Conservation (phyloP, 2,329 filamentous ascomycete species). For the Fusarium metavorans region DNA sequence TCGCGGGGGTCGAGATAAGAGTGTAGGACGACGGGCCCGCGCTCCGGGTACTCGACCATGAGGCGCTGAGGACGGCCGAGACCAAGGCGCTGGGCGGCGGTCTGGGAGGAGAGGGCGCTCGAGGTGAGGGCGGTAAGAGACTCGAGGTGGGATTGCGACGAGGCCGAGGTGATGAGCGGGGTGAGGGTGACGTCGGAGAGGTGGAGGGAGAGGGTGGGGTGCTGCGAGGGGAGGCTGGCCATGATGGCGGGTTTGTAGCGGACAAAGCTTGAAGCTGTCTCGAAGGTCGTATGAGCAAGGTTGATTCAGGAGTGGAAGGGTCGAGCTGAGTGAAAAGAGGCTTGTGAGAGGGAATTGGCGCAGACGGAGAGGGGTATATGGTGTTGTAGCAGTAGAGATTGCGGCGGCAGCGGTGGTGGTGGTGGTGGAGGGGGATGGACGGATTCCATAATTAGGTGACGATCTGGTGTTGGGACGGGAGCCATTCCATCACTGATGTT, state of each 20-base stretch:
- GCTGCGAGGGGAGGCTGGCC: conserved; percentile 58
- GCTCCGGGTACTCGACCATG: conserved; percentile 66
- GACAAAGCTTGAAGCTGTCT: conserved; percentile 15
- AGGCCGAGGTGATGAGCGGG: conserved; percentile 67
- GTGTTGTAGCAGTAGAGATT: conserved; percentile 14
- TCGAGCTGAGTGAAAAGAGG: not conserved
- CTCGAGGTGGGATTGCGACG: conserved; percentile 57
- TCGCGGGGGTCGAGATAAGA: conserved; percentile 60
- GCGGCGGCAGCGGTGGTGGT: not conserved
- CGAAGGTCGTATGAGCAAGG: not conserved
- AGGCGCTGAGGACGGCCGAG: conserved; percentile 67
- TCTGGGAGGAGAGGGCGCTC: conserved; percentile 65
- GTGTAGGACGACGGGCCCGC: conserved; percentile 57
- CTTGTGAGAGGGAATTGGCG: conserved; percentile 8
- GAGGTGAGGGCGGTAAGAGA: conserved; percentile 66
- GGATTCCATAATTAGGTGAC: conserved; percentile 25
- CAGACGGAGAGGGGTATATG: conserved; percentile 14
- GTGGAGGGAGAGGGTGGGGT: conserved; percentile 66
- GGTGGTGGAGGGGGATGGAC: conserved; percentile 16
- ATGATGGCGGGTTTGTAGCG: conserved; percentile 43
- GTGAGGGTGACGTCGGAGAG: conserved; percentile 68
- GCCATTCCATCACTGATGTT: not conserved
- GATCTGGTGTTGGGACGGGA: conserved; percentile 28
- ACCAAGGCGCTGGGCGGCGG: conserved; percentile 64
- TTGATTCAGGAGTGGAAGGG: not conserved